These are phyloP conservation scores for Fusarium sp. DNA, from an alignment of 2,329 filamentous ascomycete genomes.

Conservation along the genomic window DNA sequence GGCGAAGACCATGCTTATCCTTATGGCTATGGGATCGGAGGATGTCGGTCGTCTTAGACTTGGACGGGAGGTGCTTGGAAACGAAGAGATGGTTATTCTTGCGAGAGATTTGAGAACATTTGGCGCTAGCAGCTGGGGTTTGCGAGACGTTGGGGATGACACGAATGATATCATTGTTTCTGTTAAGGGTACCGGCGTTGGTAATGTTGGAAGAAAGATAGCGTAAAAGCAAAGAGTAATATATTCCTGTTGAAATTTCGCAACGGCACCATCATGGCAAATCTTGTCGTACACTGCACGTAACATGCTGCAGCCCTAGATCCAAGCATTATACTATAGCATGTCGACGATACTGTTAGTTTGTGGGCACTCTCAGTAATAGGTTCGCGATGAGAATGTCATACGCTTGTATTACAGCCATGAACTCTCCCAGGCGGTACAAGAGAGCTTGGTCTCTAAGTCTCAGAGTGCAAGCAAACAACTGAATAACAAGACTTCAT, in stretches of 20 bases:
- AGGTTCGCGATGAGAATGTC: too few species aligned
- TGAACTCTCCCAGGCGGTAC: too few species aligned
- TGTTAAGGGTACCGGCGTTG: slow-evolving; percentile 92
- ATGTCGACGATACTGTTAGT: too few species aligned
- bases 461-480: too few species aligned
- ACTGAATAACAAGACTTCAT: too few species aligned
- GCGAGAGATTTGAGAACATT: slow-evolving; percentile 90
- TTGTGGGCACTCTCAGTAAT: too few species aligned
- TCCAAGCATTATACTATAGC: too few species aligned
- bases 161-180: slow-evolving; percentile 84
- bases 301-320: background rate
- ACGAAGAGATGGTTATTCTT: slow-evolving; percentile 81
- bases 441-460: too few species aligned
- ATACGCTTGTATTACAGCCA: too few species aligned
- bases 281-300: background rate
- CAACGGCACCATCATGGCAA: background rate
- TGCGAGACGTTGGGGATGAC: slow-evolving; percentile 78
- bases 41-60: slow-evolving; percentile 90
- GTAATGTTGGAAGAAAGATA: slow-evolving; percentile 94
- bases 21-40: slow-evolving; percentile 99
- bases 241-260: slow-evolving; percentile 34
- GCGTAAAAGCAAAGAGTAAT: slow-evolving; percentile 56
- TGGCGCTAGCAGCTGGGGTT: slow-evolving; percentile 89
- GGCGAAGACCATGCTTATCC: slow-evolving; percentile 78
- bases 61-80: slow-evolving; percentile 83